Percentiles rank a stretch among this genome's conserved stretches.
These are phyloP conservation scores for Blastocrithidia nonstop DNA, from an alignment of 208 protist genomes.

Conservation along the genomic window DNA sequence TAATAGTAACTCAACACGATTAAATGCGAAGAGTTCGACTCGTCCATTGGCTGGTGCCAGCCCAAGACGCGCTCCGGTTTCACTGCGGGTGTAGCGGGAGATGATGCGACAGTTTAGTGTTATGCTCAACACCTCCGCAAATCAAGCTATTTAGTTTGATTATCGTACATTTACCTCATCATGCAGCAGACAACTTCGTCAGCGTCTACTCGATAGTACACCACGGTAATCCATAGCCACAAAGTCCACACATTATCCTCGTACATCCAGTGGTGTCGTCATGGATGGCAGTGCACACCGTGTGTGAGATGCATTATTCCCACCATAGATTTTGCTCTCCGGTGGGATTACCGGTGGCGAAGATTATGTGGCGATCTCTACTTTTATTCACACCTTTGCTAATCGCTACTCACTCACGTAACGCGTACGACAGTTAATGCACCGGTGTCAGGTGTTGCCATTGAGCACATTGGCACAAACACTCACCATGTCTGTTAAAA, in stretches of 20 bases:
- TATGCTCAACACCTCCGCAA: constrained; percentile 48
- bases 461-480: constrained; percentile 11
- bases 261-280: no score
- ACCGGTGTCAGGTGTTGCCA: constrained; percentile 50
- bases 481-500: constrained; percentile 2
- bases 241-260: no score
- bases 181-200: constrained; percentile 46
- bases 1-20: no score
- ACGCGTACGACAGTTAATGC: constrained; percentile 33
- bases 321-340: constrained; percentile 54
- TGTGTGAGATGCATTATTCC: constrained; percentile 71
- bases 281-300: no score
- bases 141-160: constrained; percentile 26
- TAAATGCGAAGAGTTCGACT: no score
- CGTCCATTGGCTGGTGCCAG: no score
- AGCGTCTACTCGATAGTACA: no score
- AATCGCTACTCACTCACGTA: constrained; percentile 20
- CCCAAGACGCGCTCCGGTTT: constrained; percentile 23
- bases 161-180: constrained; percentile 25
- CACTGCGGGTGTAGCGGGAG: constrained; percentile 51
- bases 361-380: constrained; percentile 13
- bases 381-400: constrained; percentile 51
- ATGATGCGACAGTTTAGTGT: constrained; percentile 55
- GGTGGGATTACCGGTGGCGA: constrained; percentile 63
- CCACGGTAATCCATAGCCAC: no score